A percentile compares a stretch with the other conserved stretches of the same genome.
These are phyloP conservation scores for Hyphochytrium catenoides DNA, from an alignment of 352 stramenopile genomes.

Conservation along the genomic window DNA sequence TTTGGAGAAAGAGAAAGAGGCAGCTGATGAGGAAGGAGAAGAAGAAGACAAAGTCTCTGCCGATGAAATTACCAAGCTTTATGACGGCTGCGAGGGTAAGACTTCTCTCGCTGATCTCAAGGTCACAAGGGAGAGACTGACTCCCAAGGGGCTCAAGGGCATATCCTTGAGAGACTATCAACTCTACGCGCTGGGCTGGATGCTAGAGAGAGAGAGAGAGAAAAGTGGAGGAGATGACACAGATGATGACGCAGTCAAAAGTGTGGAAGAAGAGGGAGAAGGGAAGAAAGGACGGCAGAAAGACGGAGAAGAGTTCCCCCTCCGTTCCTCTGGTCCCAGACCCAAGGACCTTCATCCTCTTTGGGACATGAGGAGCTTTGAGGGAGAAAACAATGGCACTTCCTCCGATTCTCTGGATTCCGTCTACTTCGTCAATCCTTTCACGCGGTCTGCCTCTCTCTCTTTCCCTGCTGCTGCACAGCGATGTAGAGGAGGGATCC, in stretches of 20 bases:
- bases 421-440: slow-evolving; percentile 48
- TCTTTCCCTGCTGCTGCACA: slow-evolving; percentile 18
- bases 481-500: slow-evolving; percentile 46
- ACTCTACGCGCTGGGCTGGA: slow-evolving; percentile 51
- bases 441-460: slow-evolving; percentile 45
- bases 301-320: no score
- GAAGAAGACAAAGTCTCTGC: no score
- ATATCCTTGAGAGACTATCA: slow-evolving; percentile 51
- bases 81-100: no score
- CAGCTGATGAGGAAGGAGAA: no score
- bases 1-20: no score
- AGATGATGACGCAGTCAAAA: slow-evolving; percentile 13
- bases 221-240: slow-evolving; percentile 1
- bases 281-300: neutral
- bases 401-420: slow-evolving; percentile 14
- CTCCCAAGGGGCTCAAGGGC: no score
- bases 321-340: slow-evolving; percentile 14
- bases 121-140: no score
- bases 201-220: slow-evolving; percentile 47
- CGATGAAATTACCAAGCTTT: no score
- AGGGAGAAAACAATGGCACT: slow-evolving; percentile 21
- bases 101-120: no score
- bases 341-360: neutral
- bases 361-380: slow-evolving; percentile 20
- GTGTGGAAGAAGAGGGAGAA: slow-evolving; percentile 11